phyloP scores from a whole-genome alignment of 2,329 filamentous ascomycete genomes.

The Sarocladiaceae sp. region DNA sequence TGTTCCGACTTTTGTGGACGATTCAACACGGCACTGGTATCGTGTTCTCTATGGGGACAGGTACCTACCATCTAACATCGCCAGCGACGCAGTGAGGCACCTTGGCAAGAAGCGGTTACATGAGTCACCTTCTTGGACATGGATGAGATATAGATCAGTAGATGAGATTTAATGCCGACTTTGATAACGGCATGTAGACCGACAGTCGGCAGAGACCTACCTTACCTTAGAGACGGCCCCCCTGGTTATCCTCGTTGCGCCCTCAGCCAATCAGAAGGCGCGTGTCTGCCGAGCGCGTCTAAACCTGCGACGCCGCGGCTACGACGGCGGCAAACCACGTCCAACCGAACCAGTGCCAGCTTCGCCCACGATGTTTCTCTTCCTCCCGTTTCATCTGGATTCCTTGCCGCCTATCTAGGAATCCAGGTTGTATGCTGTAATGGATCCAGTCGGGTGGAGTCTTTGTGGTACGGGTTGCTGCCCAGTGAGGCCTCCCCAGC shows the following conservation, averaged over 20 bases:
- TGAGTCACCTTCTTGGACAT: no score
- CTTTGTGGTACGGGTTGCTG: not conserved
- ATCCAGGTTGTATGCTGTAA: not conserved
- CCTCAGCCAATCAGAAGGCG: constrained; percentile 7
- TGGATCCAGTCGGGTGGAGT: not conserved
- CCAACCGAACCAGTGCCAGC: not conserved
- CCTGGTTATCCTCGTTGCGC: not conserved
- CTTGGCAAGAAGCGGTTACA: no score
- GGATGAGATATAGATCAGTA: no score
- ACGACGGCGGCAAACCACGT: constrained; percentile 2
- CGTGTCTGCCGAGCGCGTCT: constrained; percentile 1
- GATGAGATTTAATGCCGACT: no score
- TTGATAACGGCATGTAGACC: no score
- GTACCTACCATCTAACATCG: no score
- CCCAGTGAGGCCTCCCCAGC: constrained; percentile 5
- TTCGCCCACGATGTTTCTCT: not conserved
- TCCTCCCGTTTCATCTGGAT: no score
- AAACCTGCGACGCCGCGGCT: constrained; percentile 9
- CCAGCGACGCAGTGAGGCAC: no score
- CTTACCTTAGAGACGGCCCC: not conserved
- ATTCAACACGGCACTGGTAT: no score
- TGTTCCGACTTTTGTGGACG: no score
- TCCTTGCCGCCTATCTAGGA: not conserved
- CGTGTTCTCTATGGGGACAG: no score
- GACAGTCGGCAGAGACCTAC: no score